phyloP scores from a whole-genome alignment of 139 green algal genomes.

The Micractinium conductrix region DNA sequence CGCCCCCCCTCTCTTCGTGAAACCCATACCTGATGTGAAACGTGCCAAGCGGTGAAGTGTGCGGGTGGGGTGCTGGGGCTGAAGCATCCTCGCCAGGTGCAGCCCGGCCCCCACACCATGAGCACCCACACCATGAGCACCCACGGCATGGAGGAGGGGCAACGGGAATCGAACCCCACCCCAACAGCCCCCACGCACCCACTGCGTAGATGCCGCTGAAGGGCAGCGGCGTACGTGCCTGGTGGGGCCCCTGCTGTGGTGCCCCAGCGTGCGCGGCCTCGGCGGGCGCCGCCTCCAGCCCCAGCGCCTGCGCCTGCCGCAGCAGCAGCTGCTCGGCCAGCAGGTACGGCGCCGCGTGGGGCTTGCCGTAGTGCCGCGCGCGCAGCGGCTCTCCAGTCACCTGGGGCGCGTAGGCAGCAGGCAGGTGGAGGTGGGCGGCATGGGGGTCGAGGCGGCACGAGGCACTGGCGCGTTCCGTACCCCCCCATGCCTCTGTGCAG shows the following conservation, averaged over 20 bases:
- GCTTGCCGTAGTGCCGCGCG: constrained; percentile 68
- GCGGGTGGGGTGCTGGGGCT: too few species aligned
- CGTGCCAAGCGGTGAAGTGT: too few species aligned
- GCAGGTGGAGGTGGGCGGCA: not conserved
- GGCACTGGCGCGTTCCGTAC: not conserved
- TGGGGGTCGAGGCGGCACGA: not conserved
- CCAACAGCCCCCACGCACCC: too few species aligned
- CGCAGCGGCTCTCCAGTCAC: constrained; percentile 33
- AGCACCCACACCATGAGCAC: too few species aligned
- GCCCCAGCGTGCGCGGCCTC: not conserved
- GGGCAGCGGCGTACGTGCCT: constrained; percentile 12
- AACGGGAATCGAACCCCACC: too few species aligned
- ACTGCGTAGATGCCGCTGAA: constrained; percentile 64
- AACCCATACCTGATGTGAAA: too few species aligned
- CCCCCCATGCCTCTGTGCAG: not conserved
- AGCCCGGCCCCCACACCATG: too few species aligned
- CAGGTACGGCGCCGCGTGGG: constrained; percentile 66
- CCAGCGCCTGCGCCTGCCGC: constrained; percentile 62
- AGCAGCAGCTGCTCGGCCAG: constrained; percentile 67
- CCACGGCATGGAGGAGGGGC: too few species aligned
- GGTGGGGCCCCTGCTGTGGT: not conserved
- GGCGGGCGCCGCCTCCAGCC: constrained; percentile 20
- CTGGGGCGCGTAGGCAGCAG: not conserved
- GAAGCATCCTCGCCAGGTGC: too few species aligned
- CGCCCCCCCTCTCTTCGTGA: too few species aligned